Conservation (phyloP, 2,329 filamentous ascomycete species). For the Phaeoacremonium minimum region DNA sequence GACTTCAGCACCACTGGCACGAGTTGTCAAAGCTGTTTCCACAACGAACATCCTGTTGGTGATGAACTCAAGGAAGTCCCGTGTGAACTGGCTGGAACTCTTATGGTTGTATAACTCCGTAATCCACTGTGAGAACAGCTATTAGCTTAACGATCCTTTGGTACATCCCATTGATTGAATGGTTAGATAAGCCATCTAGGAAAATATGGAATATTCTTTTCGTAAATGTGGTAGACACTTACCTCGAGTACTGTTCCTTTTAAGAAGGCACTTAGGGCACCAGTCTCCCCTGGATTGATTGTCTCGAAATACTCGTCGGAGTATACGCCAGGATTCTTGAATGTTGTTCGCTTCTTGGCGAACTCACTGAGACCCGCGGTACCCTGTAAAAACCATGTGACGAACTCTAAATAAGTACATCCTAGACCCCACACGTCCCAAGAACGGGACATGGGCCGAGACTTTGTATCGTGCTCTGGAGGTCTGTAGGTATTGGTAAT, state of each 20-base stretch:
- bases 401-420: conserved; percentile 16
- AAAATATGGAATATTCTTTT: too few relatives aligned
- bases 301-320: conserved; percentile 12
- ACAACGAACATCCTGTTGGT: conserved; percentile 11
- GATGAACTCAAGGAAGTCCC: conserved; percentile 11
- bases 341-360: conserved; percentile 9
- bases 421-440: conserved; percentile 18
- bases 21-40: conserved; percentile 6
- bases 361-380: conserved; percentile 8
- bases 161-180: too few relatives aligned
- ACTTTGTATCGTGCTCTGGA: conserved; percentile 11
- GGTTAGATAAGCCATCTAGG: too few relatives aligned
- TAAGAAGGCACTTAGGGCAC: conserved; percentile 8
- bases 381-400: conserved; percentile 13
- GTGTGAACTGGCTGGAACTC: conserved; percentile 10
- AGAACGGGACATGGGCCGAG: conserved; percentile 11
- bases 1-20: conserved; percentile 11
- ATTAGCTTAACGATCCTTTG: too few relatives aligned
- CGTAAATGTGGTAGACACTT: conserved; percentile 1
- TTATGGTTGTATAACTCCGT: conserved; percentile 9
- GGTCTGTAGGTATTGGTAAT: conserved; percentile 10
- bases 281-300: conserved; percentile 8
- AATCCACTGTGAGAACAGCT: conserved; percentile 5
- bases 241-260: conserved; percentile 10
- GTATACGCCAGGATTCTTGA: conserved; percentile 8